Base-by-base conservation (phyloP, 805 yeast species). In the Maudiozyma barnettii region DNA sequence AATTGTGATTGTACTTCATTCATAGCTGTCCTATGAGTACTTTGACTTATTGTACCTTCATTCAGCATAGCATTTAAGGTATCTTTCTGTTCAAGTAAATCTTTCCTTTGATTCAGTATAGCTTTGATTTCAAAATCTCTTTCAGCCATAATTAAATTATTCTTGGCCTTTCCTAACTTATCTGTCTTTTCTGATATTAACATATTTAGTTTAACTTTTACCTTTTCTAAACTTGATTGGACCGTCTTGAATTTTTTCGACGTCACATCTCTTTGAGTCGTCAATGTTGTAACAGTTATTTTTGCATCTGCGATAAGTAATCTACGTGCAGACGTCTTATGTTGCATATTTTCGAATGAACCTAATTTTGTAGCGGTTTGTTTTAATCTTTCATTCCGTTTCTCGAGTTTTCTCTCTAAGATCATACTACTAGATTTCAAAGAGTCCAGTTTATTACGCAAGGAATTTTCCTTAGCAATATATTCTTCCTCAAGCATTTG, bases 331-430 rank as follows among this genome's bases (percentile, higher is more conserved):
- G 45, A 46, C 20, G 50, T 51, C 26, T 45, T 21, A 35, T 39
- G 38, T 41, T 46, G 13, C 40, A 47, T 22, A 52, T 51, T 41
- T 48, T 40, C 49, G 48, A 29, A 33, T n/a, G 46, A 35, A 14
- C 19, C 14, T 9, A 45, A 23, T 41, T 48, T 52, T 12, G 45
- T 16, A 3, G 21, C 16, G 1, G 57, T 55, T 6, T 54, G 55
- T 1, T 36, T 37, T 4, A 60, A 50, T 10, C 48, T 55, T 20
- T 50, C 44, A 35, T 61, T 63, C 40, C 67, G 53, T 39, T 51
- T 59, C 4, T 26, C 46, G 19, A 59, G 43, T 44, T 60, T 61
- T 37, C 51, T 53, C 16, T 51, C 50, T 30, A 63, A 35, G 6
- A 63, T 57, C n/a, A 47, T 45, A 39, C 46, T 49, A 19, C 51